Evolutionary conservation across 192 early-diverging fungal species (phyloP).

Genomic region (Dissophora globulifera): DNA sequence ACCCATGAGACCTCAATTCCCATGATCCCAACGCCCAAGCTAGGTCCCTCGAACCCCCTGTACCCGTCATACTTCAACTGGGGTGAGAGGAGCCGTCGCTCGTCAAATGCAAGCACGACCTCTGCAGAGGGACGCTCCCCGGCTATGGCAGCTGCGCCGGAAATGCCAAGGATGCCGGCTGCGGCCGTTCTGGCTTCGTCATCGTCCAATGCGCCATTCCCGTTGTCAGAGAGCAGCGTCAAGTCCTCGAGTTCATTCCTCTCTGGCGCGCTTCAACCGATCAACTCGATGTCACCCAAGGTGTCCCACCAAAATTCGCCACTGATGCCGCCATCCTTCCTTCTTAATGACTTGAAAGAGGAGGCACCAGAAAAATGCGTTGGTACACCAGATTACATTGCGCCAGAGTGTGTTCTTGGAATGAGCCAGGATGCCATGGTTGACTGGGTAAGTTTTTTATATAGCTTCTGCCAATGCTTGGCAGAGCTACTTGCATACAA

Average conservation of each 20-base stretch:
- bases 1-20: constrained; percentile 36
- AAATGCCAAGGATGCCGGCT: constrained; percentile 42
- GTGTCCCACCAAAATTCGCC: constrained; percentile 39
- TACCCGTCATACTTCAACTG: constrained; percentile 47
- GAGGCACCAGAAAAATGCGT: constrained; percentile 68
- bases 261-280: constrained; percentile 22
- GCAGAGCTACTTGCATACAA: no score
- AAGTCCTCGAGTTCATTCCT: constrained; percentile 49
- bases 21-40: constrained; percentile 49
- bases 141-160: constrained; percentile 25
- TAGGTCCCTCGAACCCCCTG: constrained; percentile 41
- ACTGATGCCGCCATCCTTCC: constrained; percentile 55
- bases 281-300: constrained; percentile 39
- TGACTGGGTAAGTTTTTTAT: constrained; percentile 87
- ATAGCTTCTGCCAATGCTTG: no score
- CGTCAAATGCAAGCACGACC: constrained; percentile 56
- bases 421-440: constrained; percentile 85
- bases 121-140: constrained; percentile 51
- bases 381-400: constrained; percentile 92
- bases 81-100: constrained; percentile 58
- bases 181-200: constrained; percentile 31
- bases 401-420: constrained; percentile 88
- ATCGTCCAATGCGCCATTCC: constrained; percentile 42
- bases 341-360: constrained; percentile 59
- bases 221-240: constrained; percentile 48